These are phyloP conservation scores for Hyaloperonospora arabidopsidis DNA, from an alignment of 352 stramenopile genomes.

Conservation along the genomic window DNA sequence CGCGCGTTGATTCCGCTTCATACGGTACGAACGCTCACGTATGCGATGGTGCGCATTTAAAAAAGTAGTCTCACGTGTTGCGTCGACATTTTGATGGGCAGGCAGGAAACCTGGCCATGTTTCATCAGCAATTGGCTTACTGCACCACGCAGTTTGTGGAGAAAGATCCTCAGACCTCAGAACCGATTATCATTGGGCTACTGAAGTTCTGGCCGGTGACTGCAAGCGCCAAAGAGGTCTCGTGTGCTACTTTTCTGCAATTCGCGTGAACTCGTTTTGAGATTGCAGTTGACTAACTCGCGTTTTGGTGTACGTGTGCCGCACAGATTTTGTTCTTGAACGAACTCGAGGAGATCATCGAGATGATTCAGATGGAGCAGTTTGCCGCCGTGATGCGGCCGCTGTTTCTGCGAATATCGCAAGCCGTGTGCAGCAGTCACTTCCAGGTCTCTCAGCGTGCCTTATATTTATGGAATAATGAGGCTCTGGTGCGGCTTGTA, in stretches of 20 bases:
- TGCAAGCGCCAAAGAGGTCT: slow-evolving; percentile 83
- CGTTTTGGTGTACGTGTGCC: slow-evolving; percentile 23
- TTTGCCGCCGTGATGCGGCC: slow-evolving; percentile 61
- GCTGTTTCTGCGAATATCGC: slow-evolving; percentile 70
- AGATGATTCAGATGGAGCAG: slow-evolving; percentile 87
- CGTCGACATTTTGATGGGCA: slow-evolving; percentile 8
- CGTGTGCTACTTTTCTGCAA: background rate
- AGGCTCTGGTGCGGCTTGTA: slow-evolving; percentile 93
- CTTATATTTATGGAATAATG: slow-evolving; percentile 99
- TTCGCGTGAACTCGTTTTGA: slow-evolving; percentile 4
- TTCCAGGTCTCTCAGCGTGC: slow-evolving; percentile 95
- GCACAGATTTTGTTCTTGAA: slow-evolving; percentile 92
- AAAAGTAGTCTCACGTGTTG: slow-evolving; percentile 5
- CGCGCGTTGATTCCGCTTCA: slow-evolving; percentile 94
- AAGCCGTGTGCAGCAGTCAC: slow-evolving; percentile 90
- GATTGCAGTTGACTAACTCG: background rate
- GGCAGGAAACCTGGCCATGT: slow-evolving; percentile 89
- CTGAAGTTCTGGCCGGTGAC: slow-evolving; percentile 94
- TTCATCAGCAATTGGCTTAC: slow-evolving; percentile 98
- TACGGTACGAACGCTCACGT: slow-evolving; percentile 77
- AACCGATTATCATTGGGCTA: slow-evolving; percentile 90
- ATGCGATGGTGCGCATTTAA: slow-evolving; percentile 32
- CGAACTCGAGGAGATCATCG: slow-evolving; percentile 97
- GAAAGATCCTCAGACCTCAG: slow-evolving; percentile 95
- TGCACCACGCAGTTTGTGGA: slow-evolving; percentile 99